A percentile compares a stretch with the other conserved stretches of the same genome.
These are phyloP conservation scores for Phytophthora citrophthora DNA, from an alignment of 352 stramenopile species.

Conservation along the genomic window DNA sequence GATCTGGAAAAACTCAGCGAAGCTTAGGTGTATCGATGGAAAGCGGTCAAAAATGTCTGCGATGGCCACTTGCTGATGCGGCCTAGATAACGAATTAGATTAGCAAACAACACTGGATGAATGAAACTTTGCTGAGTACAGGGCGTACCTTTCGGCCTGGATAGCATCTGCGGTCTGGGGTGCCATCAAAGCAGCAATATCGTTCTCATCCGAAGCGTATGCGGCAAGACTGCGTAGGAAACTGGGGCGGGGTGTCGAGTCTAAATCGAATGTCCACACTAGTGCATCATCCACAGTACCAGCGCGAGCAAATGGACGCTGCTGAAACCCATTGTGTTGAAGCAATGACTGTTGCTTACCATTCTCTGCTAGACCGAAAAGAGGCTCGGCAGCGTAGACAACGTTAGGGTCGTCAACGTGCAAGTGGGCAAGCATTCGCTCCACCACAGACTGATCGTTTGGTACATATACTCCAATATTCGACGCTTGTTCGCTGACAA, in stretches of 20 bases:
- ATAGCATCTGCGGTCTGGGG: constrained; percentile 57
- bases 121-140: too few relatives aligned
- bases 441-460: constrained; percentile 56
- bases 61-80: constrained; percentile 51
- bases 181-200: constrained; percentile 51
- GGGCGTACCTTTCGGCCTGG: constrained; percentile 42
- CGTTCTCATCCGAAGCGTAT: constrained; percentile 62
- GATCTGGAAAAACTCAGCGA: constrained; percentile 72
- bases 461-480: constrained; percentile 86
- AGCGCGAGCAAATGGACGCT: constrained; percentile 61
- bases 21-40: constrained; percentile 68
- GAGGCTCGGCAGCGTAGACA: constrained; percentile 46
- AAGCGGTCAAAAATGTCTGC: constrained; percentile 74
- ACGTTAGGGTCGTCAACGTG: constrained; percentile 56
- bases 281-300: constrained; percentile 71
- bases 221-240: constrained; percentile 70
- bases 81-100: constrained; percentile 13
- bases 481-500: constrained; percentile 64
- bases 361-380: constrained; percentile 9
- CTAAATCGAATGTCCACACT: constrained; percentile 80
- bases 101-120: too few relatives aligned
- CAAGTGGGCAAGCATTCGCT: constrained; percentile 58
- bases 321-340: constrained; percentile 19
- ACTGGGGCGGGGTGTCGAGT: constrained; percentile 59
- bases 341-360: constrained; percentile 15